These are phyloP conservation scores for Aspergillus latus DNA, from an alignment of 2,329 filamentous ascomycete genomes.

Conservation along the genomic window DNA sequence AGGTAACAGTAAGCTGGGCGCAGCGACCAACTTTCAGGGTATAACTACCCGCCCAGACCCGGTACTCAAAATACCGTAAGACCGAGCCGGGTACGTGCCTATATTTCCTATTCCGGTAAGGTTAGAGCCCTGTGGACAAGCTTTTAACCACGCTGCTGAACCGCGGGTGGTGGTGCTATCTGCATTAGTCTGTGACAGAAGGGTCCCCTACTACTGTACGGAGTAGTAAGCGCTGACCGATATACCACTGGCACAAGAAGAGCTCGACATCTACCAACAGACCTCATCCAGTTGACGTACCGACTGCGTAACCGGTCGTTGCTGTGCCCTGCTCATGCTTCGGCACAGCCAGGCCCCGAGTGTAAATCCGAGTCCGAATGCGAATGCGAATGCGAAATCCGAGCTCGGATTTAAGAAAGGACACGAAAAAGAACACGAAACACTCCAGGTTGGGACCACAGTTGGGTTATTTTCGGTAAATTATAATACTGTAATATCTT, in stretches of 20 bases:
- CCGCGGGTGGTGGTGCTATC: constrained; percentile 14
- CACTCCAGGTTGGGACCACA: not conserved
- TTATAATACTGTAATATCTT: not conserved
- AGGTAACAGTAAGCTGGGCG: not conserved
- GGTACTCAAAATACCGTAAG: not conserved
- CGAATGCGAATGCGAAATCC: not conserved
- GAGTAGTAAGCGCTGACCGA: not conserved
- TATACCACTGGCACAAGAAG: not conserved
- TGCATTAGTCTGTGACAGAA: constrained; percentile 14
- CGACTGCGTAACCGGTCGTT: no score
- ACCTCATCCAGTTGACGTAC: no score
- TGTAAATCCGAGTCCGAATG: not conserved
- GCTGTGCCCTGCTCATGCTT: not conserved
- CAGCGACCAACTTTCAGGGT: not conserved
- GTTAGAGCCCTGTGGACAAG: constrained; percentile 25
- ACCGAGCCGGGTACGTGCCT: constrained; percentile 5
- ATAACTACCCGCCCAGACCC: constrained; percentile 1
- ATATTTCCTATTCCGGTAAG: constrained; percentile 15
- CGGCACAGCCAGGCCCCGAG: not conserved
- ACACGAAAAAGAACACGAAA: no score
- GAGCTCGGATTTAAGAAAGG: not conserved
- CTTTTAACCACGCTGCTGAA: constrained; percentile 25
- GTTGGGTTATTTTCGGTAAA: not conserved
- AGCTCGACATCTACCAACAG: no score
- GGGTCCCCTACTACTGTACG: not conserved